Conservation (phyloP, 495 filamentous ascomycete genomes). For the Tuber aestivum region DNA sequence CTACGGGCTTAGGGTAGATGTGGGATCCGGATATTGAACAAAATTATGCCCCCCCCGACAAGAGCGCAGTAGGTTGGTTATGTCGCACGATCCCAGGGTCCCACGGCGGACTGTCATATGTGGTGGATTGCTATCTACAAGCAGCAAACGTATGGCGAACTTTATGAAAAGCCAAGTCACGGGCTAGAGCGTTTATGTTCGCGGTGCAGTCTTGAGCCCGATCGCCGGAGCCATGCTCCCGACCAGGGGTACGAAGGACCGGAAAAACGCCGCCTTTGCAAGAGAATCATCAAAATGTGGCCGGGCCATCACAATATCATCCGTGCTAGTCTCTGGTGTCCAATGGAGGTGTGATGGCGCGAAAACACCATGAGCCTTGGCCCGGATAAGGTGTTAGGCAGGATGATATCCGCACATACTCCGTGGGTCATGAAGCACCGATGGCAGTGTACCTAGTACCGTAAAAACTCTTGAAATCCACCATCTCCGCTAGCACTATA, state of each 20-base stretch:
- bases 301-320: not conserved
- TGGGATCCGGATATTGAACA: too few relatives aligned
- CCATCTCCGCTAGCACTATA: not conserved
- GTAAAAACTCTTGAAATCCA: not conserved
- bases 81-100: not conserved
- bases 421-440: not conserved
- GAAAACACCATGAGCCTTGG: not conserved
- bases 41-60: not conserved
- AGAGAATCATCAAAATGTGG: not conserved
- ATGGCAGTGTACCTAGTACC: not conserved
- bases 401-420: not conserved
- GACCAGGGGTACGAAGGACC: not conserved
- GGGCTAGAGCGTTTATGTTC: not conserved
- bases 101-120: not conserved
- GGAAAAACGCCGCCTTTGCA: not conserved
- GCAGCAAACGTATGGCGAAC: not conserved
- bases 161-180: not conserved
- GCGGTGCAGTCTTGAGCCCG: not conserved
- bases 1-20: not conserved
- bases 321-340: not conserved
- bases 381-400: not conserved
- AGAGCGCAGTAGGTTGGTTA: not conserved
- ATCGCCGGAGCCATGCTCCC: not conserved
- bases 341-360: not conserved
- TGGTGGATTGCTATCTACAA: not conserved